Evolutionary conservation across 169 alveolate species (phyloP).

Genomic region (Eimeria praecox): DNA sequence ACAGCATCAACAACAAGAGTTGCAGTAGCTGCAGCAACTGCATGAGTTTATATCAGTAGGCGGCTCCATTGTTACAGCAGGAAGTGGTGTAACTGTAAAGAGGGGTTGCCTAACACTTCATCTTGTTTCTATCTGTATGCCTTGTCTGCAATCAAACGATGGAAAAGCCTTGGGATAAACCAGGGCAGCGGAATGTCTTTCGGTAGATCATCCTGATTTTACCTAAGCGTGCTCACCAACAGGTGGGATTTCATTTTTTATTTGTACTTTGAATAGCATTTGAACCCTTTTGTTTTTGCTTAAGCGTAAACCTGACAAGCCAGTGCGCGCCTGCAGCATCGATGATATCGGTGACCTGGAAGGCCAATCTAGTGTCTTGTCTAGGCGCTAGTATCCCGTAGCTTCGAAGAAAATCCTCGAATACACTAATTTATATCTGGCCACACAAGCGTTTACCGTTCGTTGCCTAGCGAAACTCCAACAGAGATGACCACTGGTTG

Average conservation of each 20-base stretch:
- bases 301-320: not conserved
- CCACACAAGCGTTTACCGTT: not conserved
- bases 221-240: not conserved
- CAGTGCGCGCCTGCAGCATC: not conserved
- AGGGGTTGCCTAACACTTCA: too few species aligned
- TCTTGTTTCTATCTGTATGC: too few species aligned
- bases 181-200: not conserved
- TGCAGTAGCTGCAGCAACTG: not conserved
- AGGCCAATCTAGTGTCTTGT: not conserved
- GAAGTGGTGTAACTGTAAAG: too few species aligned
- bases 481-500: not conserved
- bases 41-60: too few species aligned
- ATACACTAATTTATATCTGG: not conserved
- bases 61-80: too few species aligned
- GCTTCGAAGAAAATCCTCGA: not conserved
- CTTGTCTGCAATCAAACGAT: too few species aligned
- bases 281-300: not conserved
- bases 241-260: not conserved
- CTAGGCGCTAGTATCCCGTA: not conserved
- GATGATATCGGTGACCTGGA: not conserved
- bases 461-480: not conserved
- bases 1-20: not conserved
- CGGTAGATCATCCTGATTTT: not conserved
- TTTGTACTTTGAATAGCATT: not conserved
- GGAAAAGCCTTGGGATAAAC: too few species aligned